Evolutionary conservation across 2,329 filamentous ascomycete genomes (phyloP).

Genomic region (Zarea fungicola): DNA sequence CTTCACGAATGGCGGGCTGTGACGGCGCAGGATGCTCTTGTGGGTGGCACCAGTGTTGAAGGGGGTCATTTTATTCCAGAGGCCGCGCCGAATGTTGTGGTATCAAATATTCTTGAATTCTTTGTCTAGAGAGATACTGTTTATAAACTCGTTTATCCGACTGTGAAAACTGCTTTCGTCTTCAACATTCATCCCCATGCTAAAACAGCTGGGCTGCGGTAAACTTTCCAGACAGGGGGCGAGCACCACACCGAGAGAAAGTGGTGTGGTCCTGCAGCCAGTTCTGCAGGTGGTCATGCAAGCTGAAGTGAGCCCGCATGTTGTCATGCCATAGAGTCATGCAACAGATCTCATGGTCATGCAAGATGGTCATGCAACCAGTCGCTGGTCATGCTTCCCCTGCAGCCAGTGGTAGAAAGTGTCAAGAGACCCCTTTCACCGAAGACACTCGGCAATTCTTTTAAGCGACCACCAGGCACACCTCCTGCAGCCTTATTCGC

Average conservation of each 20-base stretch:
- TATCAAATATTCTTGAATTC: slow-evolving; percentile 3
- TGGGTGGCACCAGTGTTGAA: slow-evolving; percentile 33
- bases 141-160: neutral
- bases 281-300: neutral
- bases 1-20: slow-evolving; percentile 41
- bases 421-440: neutral
- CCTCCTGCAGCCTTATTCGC: neutral
- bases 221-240: neutral
- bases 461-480: neutral
- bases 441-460: neutral
- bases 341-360: neutral
- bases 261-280: neutral
- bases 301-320: too few species aligned
- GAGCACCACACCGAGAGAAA: neutral
- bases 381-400: neutral
- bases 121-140: neutral
- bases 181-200: too few species aligned
- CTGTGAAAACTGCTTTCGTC: neutral
- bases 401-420: neutral
- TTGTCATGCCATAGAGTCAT: neutral
- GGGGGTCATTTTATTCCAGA: slow-evolving; percentile 41
- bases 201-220: neutral
- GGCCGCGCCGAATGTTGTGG: slow-evolving; percentile 33
- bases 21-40: slow-evolving; percentile 21
- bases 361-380: neutral